Evolutionary conservation across 2,329 filamentous ascomycete species (phyloP), one percentile per base, ranked within the genome.

Genomic region (Colletotrichum eremochloae): DNA sequence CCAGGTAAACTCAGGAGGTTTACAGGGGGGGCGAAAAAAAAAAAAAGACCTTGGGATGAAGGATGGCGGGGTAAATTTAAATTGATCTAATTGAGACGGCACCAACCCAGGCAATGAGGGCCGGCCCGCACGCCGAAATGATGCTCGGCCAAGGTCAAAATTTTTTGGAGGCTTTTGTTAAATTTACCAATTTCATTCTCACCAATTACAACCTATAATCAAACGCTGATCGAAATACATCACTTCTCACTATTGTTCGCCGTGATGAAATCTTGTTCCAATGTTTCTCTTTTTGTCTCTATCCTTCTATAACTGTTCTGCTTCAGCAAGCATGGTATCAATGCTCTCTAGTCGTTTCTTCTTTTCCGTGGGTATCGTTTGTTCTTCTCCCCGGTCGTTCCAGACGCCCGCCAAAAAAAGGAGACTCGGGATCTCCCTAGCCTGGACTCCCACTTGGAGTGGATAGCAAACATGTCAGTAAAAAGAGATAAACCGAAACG

Each of bases 401-500:
- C 53, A 42, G 33, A 58, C n/a, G 66, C 20, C 53, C 55, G 6
- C 38, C 48, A 24, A 29, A 42, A 46, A 20, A 24, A 20, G 15
- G 38, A 40, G 44, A 38, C 57, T 29, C 33, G 18, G 29, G 3
- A n/a, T 29, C 42, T 63, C 46, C 48, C 55, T 36, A 15, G 48
- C 46, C 40, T 70, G 53, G 48, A 61, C 67, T 42, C 66, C 61
- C 8, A 61, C 40, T 15, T 20, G 58, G 70, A 72, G 66, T 44
- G 67, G 53, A 65, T 72, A 72, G 70, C 70, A 72, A 72, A 62
- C 58, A 72, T 70, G 70, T 72, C 67, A 72, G 70, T 65, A 69
- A 61, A 46, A 52, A 14, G 52, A n/a, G 46, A 53, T 38, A 33
- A 46, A 29, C 69, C 38, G 53, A 3, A 33, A 36, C 36, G 66